Base-by-base conservation (phyloP, 768 basidiomycete species). In the Hydnomerulius pinastri region DNA sequence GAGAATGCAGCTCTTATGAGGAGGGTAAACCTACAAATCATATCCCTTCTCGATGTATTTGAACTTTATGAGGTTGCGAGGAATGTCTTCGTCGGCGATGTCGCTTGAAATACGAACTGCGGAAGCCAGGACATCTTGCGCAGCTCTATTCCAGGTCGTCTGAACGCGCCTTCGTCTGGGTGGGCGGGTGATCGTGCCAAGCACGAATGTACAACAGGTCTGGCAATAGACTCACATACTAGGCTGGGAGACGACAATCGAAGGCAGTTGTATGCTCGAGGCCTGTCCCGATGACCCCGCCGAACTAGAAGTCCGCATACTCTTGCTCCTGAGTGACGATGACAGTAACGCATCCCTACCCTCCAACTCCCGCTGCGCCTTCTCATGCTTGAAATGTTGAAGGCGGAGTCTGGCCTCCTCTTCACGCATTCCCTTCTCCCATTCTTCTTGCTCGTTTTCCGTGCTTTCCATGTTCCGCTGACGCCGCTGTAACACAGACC, bases 381-480 rank as follows among this genome's bases (percentile, higher is more conserved):
- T 78, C 73, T 83, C 72, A 53, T 89, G 81, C 68, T 89, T 86
- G 51, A 91, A 80, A 18, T 80, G 75, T 61, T 80, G 82, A 55
- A 78, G 58, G 15, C 86, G 73, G 45, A 82, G 66, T 61, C 82
- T 77, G 35, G 71, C 71, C 65, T 82, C 80, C 38, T 78, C 65
- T 54, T 88, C 86, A 15, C 79, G 75, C 51, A 83, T 77, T 63
- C 79, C 83, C 44, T 75, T 76, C 42, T 87, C 87, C 53, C 62
- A 67, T 55, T 81, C 83, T 56, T 83, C 86, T 61, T 78, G 81
- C 64, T 81, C 78, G 64, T 80, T 83, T 57, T 78, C 78, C 54
- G 68, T 75, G 60, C 74, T 66, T 10, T 75, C 77, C 60, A 86
- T 83, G 59, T 81, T 82, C 18, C 77, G 76, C 49, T 81, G 73